phyloP scores from a whole-genome alignment of 1,284 basidiomycete genomes.

The Sporisorium iseilematis-ciliati region DNA sequence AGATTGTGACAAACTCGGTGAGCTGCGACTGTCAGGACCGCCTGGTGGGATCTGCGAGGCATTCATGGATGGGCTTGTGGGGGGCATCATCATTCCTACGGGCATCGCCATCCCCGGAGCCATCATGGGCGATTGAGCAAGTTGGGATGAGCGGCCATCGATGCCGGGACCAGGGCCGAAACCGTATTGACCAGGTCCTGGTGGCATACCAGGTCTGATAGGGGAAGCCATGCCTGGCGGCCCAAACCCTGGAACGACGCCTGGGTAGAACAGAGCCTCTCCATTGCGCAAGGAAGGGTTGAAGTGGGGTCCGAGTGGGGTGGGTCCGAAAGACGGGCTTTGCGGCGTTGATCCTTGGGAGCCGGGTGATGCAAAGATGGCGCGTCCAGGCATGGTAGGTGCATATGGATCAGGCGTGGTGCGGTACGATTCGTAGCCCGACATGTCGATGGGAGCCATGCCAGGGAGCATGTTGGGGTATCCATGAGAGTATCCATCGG shows the following conservation, averaged over 20 bases:
- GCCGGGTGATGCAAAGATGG: slow-evolving; percentile 50
- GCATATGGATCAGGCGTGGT: slow-evolving; percentile 60
- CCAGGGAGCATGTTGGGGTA: slow-evolving; percentile 38
- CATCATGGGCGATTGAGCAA: slow-evolving; percentile 45
- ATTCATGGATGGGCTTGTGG: slow-evolving; percentile 34
- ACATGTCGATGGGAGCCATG: slow-evolving; percentile 50
- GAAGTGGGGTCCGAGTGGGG: slow-evolving; percentile 26
- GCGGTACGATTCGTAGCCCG: slow-evolving; percentile 56
- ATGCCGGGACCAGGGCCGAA: slow-evolving; percentile 20
- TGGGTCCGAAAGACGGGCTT: slow-evolving; percentile 45
- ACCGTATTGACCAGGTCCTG: slow-evolving; percentile 33
- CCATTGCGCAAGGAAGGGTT: slow-evolving; percentile 38
- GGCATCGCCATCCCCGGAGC: slow-evolving; percentile 44
- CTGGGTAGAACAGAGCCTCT: slow-evolving; percentile 44
- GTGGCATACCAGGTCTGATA: slow-evolving; percentile 27
- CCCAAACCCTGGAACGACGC: slow-evolving; percentile 29
- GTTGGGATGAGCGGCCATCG: slow-evolving; percentile 25
- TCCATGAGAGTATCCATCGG: slow-evolving; percentile 36
- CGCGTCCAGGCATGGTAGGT: slow-evolving; percentile 46
- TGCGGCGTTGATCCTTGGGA: slow-evolving; percentile 50
- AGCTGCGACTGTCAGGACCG: slow-evolving; percentile 20
- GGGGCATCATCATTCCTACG: slow-evolving; percentile 29
- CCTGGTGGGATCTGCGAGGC: slow-evolving; percentile 17
- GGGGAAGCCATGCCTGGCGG: slow-evolving; percentile 27
- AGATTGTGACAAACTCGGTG: slow-evolving; percentile 30